These are phyloP conservation scores for Sicyos edulis DNA, from an alignment of 306 rosid species.

Conservation along the genomic window DNA sequence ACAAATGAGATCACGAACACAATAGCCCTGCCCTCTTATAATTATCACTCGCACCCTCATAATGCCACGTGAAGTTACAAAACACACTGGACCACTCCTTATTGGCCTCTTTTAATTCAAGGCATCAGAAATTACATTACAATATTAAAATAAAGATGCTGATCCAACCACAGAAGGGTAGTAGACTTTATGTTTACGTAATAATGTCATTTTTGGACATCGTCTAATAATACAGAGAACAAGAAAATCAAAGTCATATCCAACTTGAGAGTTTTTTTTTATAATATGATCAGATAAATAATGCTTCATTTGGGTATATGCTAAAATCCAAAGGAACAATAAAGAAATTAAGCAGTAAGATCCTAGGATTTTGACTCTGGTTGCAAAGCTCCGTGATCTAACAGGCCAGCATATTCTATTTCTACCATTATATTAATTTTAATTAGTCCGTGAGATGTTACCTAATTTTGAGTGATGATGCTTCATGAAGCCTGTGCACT, in stretches of 20 bases:
- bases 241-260: too few species aligned
- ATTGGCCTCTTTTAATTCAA: slow-evolving; percentile 12
- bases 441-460: neutral
- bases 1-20: too few species aligned
- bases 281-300: neutral
- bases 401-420: neutral
- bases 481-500: neutral
- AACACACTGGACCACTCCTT: slow-evolving; percentile 14
- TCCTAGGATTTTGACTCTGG: neutral
- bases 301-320: neutral
- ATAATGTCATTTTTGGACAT: too few species aligned
- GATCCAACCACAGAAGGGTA: neutral
- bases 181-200: too few species aligned
- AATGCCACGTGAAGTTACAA: slow-evolving; percentile 17
- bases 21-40: neutral
- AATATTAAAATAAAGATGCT: slow-evolving; percentile 14
- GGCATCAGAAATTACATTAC: neutral
- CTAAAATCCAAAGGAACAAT: neutral
- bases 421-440: neutral
- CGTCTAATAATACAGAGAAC: too few species aligned
- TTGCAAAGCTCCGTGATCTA: neutral
- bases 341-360: neutral
- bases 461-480: slow-evolving; percentile 14
- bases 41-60: neutral
- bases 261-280: too few species aligned